Evolutionary conservation across 148 eudicot genomes (phyloP).

Genomic region (Fagopyrum tataricum): DNA sequence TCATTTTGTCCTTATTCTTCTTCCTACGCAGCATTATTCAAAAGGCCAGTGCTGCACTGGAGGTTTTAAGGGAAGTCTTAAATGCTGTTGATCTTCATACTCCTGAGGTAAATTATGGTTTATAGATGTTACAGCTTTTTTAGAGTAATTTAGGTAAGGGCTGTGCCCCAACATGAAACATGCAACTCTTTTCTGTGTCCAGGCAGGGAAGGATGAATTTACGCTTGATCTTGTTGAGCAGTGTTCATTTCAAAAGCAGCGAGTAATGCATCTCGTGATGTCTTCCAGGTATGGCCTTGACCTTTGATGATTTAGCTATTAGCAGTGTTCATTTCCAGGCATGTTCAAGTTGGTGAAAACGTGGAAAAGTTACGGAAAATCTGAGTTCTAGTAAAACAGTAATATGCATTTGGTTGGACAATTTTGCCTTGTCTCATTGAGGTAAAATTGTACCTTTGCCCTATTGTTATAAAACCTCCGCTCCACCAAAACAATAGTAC

Average conservation of each 20-base stretch:
- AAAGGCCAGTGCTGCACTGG: conserved; percentile 79
- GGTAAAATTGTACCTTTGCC: not conserved
- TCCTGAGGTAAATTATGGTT: conserved; percentile 55
- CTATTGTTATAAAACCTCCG: not conserved
- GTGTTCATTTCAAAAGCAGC: conserved; percentile 92
- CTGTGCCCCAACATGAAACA: not conserved
- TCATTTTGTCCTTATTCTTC: not conserved
- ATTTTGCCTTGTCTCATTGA: too few species aligned
- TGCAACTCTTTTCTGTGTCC: conserved; percentile 12
- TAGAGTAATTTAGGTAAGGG: not conserved
- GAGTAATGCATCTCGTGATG: conserved; percentile 90
- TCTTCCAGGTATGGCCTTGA: conserved; percentile 55
- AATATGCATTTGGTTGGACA: too few species aligned
- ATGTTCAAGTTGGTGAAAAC: too few species aligned
- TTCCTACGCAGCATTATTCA: conserved; percentile 61
- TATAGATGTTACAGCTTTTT: not conserved
- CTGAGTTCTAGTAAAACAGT: too few species aligned
- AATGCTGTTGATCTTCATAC: conserved; percentile 63
- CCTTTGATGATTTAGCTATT: not conserved
- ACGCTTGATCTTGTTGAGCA: conserved; percentile 99
- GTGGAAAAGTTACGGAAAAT: too few species aligned
- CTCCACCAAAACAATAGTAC: not conserved
- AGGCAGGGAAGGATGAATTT: conserved; percentile 96
- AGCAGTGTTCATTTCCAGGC: too few species aligned
- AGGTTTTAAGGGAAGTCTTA: conserved; percentile 87